A percentile compares a stretch with the other conserved stretches of the same genome.
These are phyloP conservation scores for Hamamelis virginiana DNA, from an alignment of 164 flowering plant genomes.

Conservation along the genomic window DNA sequence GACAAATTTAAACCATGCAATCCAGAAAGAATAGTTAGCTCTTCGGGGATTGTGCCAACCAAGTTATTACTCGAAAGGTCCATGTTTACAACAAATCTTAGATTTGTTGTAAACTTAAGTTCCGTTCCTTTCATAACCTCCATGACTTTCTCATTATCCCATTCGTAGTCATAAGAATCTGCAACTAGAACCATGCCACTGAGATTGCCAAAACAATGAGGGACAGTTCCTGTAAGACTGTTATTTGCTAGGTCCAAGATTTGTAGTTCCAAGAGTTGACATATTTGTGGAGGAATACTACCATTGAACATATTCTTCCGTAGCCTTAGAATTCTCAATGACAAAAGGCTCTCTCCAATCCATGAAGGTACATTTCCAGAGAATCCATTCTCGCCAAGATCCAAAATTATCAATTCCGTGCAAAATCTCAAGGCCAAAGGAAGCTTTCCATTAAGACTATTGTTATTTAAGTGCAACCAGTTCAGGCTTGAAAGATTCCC, in stretches of 20 bases:
- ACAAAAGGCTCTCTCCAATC: constrained; percentile 1
- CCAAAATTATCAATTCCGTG: neutral
- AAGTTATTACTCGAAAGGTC: constrained; percentile 19
- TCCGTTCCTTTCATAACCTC: constrained; percentile 10
- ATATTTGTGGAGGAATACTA: constrained; percentile 7
- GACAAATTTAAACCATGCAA: constrained; percentile 1
- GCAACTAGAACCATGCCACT: neutral
- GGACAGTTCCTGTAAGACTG: constrained; percentile 14
- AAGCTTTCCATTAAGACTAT: constrained; percentile 4
- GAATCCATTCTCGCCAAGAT: constrained; percentile 13
- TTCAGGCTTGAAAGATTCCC: neutral
- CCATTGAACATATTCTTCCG: constrained; percentile 9
- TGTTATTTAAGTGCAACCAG: constrained; percentile 7
- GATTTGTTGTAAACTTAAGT: neutral
- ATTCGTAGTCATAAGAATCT: too few species aligned
- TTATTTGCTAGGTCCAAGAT: constrained; percentile 17
- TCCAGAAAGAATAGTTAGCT: neutral
- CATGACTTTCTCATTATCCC: too few species aligned
- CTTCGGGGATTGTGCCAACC: neutral
- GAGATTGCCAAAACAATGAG: constrained; percentile 13
- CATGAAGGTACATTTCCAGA: constrained; percentile 14
- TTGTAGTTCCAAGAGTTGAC: constrained; percentile 9
- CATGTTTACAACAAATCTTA: constrained; percentile 10
- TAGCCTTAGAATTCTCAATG: constrained; percentile 8
- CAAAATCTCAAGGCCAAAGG: constrained; percentile 5